These are phyloP conservation scores for Scenedesmus sp. DNA, from an alignment of 163 green algal species.

Conservation along the genomic window DNA sequence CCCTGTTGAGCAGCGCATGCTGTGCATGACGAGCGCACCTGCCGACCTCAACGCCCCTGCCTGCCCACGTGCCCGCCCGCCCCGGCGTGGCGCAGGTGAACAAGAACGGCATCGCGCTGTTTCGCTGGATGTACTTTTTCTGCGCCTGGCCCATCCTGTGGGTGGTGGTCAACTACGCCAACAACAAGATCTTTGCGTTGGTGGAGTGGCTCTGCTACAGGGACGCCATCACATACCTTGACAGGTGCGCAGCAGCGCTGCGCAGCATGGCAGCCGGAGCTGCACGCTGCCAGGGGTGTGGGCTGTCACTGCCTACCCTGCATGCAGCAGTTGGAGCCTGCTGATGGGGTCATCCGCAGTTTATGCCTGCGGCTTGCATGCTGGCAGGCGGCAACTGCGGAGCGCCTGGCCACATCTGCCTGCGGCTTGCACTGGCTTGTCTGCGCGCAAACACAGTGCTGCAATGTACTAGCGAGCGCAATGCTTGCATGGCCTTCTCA, in stretches of 20 bases:
- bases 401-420: too few species aligned
- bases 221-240: conserved; percentile 39
- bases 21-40: background rate
- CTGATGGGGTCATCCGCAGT: background rate
- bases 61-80: background rate
- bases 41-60: background rate
- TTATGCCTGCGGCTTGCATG: background rate
- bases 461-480: too few species aligned
- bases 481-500: too few species aligned
- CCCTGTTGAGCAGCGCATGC: background rate
- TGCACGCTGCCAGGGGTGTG: too few species aligned
- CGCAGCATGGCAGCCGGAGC: too few species aligned
- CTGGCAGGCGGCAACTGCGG: too few species aligned
- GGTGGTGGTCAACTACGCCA: conserved; percentile 28
- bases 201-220: conserved; percentile 40
- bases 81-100: conserved; percentile 10
- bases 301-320: background rate
- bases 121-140: conserved; percentile 57
- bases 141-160: conserved; percentile 33
- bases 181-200: conserved; percentile 24
- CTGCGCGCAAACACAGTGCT: too few species aligned
- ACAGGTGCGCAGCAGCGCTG: conserved; percentile 5
- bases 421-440: too few species aligned
- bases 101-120: conserved; percentile 34
- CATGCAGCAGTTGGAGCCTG: background rate